phyloP scores from a whole-genome alignment of 805 yeast species.

The Candida hispaniensis region DNA sequence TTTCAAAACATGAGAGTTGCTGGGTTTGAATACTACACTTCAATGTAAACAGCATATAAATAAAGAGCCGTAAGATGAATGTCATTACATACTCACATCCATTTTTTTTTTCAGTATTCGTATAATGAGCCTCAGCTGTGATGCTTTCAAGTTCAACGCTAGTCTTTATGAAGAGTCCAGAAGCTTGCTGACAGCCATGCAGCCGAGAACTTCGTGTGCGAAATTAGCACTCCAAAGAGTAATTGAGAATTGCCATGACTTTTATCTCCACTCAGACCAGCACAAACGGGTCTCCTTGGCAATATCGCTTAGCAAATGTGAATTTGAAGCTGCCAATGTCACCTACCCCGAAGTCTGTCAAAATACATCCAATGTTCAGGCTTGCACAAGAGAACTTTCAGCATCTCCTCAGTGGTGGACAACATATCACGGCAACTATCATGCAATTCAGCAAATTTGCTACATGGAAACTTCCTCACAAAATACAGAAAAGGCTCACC shows the following conservation, averaged over 20 bases:
- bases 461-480: constrained; percentile 10
- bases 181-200: constrained; percentile 17
- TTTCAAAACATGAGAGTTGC: no score
- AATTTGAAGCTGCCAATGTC: constrained; percentile 25
- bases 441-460: constrained; percentile 44
- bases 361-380: background rate
- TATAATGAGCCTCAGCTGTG: no score
- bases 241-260: constrained; percentile 21
- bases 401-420: constrained; percentile 54
- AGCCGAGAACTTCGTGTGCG: constrained; percentile 23
- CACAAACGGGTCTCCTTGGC: constrained; percentile 22
- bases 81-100: no score
- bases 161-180: background rate
- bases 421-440: constrained; percentile 54
- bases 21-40: no score
- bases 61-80: no score
- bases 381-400: constrained; percentile 25
- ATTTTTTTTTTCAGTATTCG: no score
- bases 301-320: constrained; percentile 26
- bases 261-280: constrained; percentile 3
- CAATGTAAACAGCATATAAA: no score
- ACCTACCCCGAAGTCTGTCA: constrained; percentile 23
- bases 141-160: constrained; percentile 7
- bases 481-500: constrained; percentile 9
- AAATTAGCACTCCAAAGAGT: constrained; percentile 22